Percentiles rank a stretch among this genome's conserved stretches.
Conservation (phyloP, 2,329 filamentous ascomycete species). For the Aureobasidium namibiae region DNA sequence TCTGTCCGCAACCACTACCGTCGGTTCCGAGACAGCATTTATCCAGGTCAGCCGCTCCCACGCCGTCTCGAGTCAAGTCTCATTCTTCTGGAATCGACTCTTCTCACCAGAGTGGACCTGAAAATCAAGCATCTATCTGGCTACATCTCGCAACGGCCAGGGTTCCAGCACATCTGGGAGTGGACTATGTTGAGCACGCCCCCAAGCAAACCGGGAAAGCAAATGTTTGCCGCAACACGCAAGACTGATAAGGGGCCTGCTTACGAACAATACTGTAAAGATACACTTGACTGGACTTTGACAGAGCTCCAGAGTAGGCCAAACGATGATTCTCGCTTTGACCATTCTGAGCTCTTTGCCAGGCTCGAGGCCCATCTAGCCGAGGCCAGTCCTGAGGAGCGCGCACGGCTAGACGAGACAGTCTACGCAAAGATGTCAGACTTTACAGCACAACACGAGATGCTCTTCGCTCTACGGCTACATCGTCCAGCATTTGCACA, state of each 20-base stretch:
- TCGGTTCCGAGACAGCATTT: not conserved
- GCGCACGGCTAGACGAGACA: not conserved
- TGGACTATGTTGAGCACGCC: not conserved
- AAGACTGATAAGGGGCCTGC: no score
- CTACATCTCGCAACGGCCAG: not conserved
- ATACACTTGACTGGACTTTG: not conserved
- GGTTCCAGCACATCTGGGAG: not conserved
- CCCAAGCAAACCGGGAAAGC: not conserved
- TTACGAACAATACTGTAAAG: no score
- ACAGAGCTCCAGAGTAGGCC: not conserved
- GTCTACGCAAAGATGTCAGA: not conserved
- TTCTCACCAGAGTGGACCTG: not conserved
- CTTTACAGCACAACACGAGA: constrained; percentile 1
- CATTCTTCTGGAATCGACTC: not conserved
- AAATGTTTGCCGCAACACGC: not conserved
- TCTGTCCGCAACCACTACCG: not conserved
- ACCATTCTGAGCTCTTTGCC: not conserved
- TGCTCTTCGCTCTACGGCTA: not conserved
- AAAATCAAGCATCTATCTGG: not conserved
- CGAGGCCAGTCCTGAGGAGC: not conserved
- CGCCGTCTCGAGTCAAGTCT: not conserved
- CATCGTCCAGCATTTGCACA: not conserved
- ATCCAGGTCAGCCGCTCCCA: not conserved
- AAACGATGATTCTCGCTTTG: not conserved
- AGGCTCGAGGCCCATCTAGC: not conserved